phyloP scores from a whole-genome alignment of 352 stramenopile species.

The Globisporangium alternatum region DNA sequence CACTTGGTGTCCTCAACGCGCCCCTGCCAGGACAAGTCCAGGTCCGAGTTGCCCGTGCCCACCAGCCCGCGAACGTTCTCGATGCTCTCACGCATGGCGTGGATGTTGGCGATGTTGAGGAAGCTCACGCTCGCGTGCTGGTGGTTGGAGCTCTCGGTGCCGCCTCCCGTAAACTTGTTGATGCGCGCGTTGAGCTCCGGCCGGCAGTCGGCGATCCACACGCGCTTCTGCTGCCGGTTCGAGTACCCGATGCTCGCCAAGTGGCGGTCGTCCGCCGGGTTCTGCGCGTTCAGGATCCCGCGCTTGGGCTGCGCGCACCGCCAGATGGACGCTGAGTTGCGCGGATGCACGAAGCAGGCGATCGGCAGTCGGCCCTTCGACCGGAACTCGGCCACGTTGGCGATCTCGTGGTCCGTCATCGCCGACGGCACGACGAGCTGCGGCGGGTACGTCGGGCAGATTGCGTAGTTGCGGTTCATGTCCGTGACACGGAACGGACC shows the following conservation, averaged over 20 bases:
- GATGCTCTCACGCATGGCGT: conserved; percentile 89
- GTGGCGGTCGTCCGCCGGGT: conserved; percentile 69
- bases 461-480: conserved; percentile 59
- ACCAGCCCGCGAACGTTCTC: conserved; percentile 62
- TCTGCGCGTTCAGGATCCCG: conserved; percentile 79
- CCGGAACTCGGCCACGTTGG: conserved; percentile 69
- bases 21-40: conserved; percentile 57
- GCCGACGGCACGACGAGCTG: conserved; percentile 68
- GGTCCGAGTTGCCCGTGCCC: conserved; percentile 33
- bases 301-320: conserved; percentile 85
- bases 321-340: conserved; percentile 73
- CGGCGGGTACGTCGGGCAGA: conserved; percentile 82
- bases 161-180: conserved; percentile 89
- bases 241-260: conserved; percentile 50
- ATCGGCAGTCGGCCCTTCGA: conserved; percentile 82
- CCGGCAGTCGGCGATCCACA: conserved; percentile 90
- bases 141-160: conserved; percentile 82
- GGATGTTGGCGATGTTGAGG: conserved; percentile 92
- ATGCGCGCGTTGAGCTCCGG: conserved; percentile 88
- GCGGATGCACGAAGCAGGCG: conserved; percentile 73
- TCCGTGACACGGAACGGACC: conserved; percentile 54
- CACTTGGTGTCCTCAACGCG: conserved; percentile 82
- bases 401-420: conserved; percentile 62
- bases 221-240: conserved; percentile 40
- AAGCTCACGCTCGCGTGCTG: conserved; percentile 78